These are phyloP conservation scores for Hygrocybe coccinea DNA, from an alignment of 768 basidiomycete genomes.

Conservation along the genomic window DNA sequence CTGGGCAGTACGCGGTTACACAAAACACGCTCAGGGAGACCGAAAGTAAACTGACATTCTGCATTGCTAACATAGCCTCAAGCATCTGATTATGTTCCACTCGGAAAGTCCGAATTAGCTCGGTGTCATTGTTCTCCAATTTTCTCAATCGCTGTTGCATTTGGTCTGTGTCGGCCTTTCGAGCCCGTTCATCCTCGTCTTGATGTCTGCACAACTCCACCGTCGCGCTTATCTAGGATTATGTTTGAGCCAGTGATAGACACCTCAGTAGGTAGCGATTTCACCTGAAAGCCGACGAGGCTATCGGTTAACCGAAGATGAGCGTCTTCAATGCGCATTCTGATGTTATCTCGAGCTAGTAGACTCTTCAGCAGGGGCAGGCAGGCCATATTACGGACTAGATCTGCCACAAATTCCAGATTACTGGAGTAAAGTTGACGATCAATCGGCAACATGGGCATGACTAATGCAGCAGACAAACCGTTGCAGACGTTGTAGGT, in stretches of 20 bases:
- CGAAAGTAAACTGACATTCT: not conserved
- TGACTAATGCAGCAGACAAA: not conserved
- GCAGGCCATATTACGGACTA: not conserved
- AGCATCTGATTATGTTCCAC: not conserved
- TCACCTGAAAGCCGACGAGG: not conserved
- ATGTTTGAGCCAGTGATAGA: not conserved
- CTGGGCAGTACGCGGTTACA: not conserved
- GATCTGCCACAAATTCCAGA: not conserved
- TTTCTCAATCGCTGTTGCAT: not conserved
- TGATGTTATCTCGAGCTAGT: not conserved
- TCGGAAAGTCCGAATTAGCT: not conserved
- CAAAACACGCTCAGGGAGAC: not conserved
- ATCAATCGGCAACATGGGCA: not conserved
- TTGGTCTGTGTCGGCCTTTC: not conserved
- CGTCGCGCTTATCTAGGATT: not conserved
- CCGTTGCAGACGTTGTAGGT: not conserved
- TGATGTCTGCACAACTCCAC: not conserved
- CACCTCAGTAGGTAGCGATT: not conserved
- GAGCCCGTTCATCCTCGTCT: not conserved
- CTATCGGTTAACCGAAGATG: not conserved
- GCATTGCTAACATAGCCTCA: constrained; percentile 1
- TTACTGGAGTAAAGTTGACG: not conserved
- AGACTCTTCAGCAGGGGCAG: constrained; percentile 1
- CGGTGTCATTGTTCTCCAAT: not conserved
- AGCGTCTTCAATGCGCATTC: not conserved